Base-by-base conservation (phyloP, 768 basidiomycete species). In the Mycena leptocephala region DNA sequence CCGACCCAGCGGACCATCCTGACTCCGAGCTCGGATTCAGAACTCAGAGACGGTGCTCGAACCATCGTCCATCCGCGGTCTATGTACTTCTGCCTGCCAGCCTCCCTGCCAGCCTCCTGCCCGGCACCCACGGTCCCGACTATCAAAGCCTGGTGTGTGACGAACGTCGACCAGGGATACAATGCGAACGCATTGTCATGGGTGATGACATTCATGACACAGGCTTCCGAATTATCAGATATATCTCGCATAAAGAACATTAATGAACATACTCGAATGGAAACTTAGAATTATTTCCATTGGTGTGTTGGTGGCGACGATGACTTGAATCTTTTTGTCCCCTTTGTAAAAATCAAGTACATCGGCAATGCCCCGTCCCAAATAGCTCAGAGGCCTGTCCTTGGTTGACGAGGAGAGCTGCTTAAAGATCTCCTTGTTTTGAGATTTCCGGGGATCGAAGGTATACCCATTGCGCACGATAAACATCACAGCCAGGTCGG, bases 161-260 rank as follows among this genome's bases (percentile, higher is more conserved):
- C 82, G 59, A 88, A 87, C 0, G 89, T 90, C 0, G 84, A 86
- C 1, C 72, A 33, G 0, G 90, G 90, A 75, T 86, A 90, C 7
- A 89, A 74, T 0, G 84, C 83, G 64, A 87, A 89, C 0, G 88
- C 90, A 0, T 79, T 79, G 10, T 86, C 80, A 76, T 84, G 84
- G 0, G 86, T 82, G 71, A 90, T 88, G 0, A 89, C 70, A 70
- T 90, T 90, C 85, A 88, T 87, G 2, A 88, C 88, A 56, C 83
- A 83, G 2, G 88, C 88, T 88, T 58, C 24, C 67, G 28, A 51
- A 43, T 32, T 8, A 32, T 63, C 14, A 76, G 59, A 11, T 10
- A 63, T 28, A 56, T n/a, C 30, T 28, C 14, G 58, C 5, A 30
- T 39, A 13, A n/a, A 26, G 0, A 10, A 56, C 32, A 20, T 30